Conservation (phyloP, 805 yeast genomes). For the Jamesozyma gamospora region DNA sequence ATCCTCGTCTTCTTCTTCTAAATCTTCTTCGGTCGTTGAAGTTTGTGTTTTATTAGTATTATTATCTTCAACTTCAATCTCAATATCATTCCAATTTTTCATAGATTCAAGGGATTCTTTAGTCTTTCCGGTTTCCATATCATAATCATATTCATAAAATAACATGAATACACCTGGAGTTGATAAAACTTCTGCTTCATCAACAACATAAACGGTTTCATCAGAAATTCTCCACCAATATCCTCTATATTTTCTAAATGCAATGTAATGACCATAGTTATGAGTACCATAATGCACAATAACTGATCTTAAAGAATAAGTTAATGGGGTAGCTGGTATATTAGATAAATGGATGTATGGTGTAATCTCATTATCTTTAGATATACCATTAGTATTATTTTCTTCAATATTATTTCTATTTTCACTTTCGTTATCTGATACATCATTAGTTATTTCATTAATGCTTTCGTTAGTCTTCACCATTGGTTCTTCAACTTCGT, state of each 20-base stretch:
- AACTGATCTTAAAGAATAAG: slow-evolving; percentile 71
- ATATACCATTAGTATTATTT: slow-evolving; percentile 7
- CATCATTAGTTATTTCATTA: slow-evolving; percentile 10
- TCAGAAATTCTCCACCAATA: slow-evolving; percentile 96
- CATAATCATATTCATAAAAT: slow-evolving; percentile 60
- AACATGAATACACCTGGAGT: slow-evolving; percentile 89
- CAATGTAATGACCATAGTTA: slow-evolving; percentile 94
- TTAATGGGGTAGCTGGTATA: slow-evolving; percentile 35
- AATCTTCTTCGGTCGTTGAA: too few relatives aligned
- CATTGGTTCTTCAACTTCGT: slow-evolving; percentile 9
- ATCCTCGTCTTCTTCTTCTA: slow-evolving; percentile 3
- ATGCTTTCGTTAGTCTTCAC: slow-evolving; percentile 6
- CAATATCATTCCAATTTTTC: slow-evolving; percentile 9
- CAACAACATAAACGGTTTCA: slow-evolving; percentile 71
- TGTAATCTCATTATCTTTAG: slow-evolving; percentile 6
- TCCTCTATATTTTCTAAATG: slow-evolving; percentile 71
- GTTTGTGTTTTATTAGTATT: too few relatives aligned
- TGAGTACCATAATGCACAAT: slow-evolving; percentile 93
- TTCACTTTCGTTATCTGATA: slow-evolving; percentile 2
- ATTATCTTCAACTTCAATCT: slow-evolving; percentile 3
- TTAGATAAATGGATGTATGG: slow-evolving; percentile 7
- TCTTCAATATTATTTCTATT: slow-evolving; percentile 4
- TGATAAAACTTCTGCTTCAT: slow-evolving; percentile 67
- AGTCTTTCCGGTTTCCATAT: slow-evolving; percentile 25
- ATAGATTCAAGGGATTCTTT: slow-evolving; percentile 19